Percentiles rank a stretch among this genome's conserved stretches.
Conservation (phyloP, 768 basidiomycete genomes). For the Tricholoma sp. region DNA sequence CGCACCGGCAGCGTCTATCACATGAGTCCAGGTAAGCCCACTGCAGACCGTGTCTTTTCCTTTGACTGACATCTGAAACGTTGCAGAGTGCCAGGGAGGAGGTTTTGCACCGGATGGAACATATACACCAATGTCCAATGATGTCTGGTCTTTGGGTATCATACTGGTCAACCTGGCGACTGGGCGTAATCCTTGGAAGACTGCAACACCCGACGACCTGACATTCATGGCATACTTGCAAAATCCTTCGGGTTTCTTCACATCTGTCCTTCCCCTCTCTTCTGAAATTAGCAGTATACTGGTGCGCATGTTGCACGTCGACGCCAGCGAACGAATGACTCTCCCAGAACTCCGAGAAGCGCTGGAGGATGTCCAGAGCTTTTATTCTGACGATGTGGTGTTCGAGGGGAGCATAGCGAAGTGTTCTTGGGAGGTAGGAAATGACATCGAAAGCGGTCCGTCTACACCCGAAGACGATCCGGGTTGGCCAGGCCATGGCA, state of each 20-base stretch:
- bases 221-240: slow-evolving; percentile 87
- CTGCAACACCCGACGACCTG: slow-evolving; percentile 75
- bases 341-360: slow-evolving; percentile 50
- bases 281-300: slow-evolving; percentile 68
- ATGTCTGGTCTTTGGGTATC: slow-evolving; percentile 95
- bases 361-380: slow-evolving; percentile 52
- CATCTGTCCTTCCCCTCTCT: slow-evolving; percentile 79
- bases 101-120: slow-evolving; percentile 54
- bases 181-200: slow-evolving; percentile 95
- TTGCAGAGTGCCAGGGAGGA: slow-evolving; percentile 82
- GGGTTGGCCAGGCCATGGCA: not conserved
- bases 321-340: slow-evolving; percentile 56
- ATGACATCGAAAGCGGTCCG: slow-evolving; percentile 38
- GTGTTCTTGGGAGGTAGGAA: slow-evolving; percentile 72
- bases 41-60: slow-evolving; percentile 5
- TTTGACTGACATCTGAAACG: slow-evolving; percentile 16
- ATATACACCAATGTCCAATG: slow-evolving; percentile 87
- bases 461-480: slow-evolving; percentile 1
- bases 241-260: slow-evolving; percentile 76
- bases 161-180: slow-evolving; percentile 94
- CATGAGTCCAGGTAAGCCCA: slow-evolving; percentile 78
- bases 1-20: slow-evolving; percentile 97
- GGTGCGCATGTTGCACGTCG: slow-evolving; percentile 64
- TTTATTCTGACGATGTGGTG: slow-evolving; percentile 71
- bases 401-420: slow-evolving; percentile 80